A percentile compares a stretch with the other conserved stretches of the same genome.
These are phyloP conservation scores for Penicillium sp. DNA, from an alignment of 2,329 filamentous ascomycete genomes.

Conservation along the genomic window DNA sequence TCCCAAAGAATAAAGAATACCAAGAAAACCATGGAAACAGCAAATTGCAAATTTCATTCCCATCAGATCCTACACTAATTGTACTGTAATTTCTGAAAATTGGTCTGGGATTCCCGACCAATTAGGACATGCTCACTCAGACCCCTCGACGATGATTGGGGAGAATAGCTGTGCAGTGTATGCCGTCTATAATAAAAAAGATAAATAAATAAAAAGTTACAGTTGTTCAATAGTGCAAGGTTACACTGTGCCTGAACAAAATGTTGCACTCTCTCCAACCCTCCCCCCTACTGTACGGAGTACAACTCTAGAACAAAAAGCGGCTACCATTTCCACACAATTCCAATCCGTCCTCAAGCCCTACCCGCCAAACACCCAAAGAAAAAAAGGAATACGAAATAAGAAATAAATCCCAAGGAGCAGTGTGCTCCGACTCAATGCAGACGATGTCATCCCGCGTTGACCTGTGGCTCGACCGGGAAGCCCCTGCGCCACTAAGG, in stretches of 20 bases:
- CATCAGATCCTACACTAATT: neutral
- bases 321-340: neutral
- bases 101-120: neutral
- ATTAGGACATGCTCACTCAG: neutral
- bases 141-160: neutral
- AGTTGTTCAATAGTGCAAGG: neutral
- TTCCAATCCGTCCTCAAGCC: neutral
- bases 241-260: conserved; percentile 9
- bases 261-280: neutral
- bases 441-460: conserved; percentile 23
- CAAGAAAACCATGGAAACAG: neutral
- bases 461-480: conserved; percentile 14
- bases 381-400: too few relatives aligned
- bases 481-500: conserved; percentile 21
- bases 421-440: conserved; percentile 23
- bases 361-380: neutral
- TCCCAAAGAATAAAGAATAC: conserved; percentile 1
- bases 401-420: conserved; percentile 15
- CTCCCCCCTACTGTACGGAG: too few relatives aligned
- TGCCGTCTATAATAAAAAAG: too few relatives aligned
- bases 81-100: neutral
- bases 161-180: too few relatives aligned
- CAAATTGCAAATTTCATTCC: conserved; percentile 1
- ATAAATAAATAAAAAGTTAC: neutral
- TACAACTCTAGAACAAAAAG: neutral